Conservation (phyloP, 2,329 filamentous ascomycete genomes). For the Sclerotinia minor region DNA sequence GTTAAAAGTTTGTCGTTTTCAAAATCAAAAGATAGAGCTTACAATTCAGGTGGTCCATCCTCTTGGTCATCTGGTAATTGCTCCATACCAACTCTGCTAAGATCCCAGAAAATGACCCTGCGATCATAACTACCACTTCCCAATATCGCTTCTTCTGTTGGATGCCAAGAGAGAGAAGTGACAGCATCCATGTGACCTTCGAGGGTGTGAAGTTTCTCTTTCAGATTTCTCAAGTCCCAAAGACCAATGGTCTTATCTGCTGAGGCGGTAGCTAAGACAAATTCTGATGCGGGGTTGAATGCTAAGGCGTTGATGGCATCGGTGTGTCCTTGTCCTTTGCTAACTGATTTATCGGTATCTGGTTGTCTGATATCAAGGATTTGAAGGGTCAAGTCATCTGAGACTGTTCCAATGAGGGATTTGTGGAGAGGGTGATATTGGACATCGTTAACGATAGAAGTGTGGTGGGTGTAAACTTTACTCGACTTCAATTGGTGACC, state of each 20-base stretch:
- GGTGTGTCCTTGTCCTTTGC: conserved; percentile 73
- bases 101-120: conserved; percentile 94
- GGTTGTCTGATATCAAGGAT: conserved; percentile 80
- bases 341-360: conserved; percentile 65
- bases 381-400: conserved; percentile 90
- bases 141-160: conserved; percentile 81
- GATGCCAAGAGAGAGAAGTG: conserved; percentile 93
- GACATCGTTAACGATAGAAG: conserved; percentile 91
- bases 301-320: conserved; percentile 96
- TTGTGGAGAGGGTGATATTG: conserved; percentile 88
- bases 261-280: conserved; percentile 86
- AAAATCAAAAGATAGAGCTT: conserved; percentile 45
- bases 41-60: conserved; percentile 93
- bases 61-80: conserved; percentile 93
- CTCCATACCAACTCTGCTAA: conserved; percentile 88
- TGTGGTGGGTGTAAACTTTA: conserved; percentile 82
- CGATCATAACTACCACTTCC: conserved; percentile 92
- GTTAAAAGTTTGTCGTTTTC: conserved; percentile 1
- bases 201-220: conserved; percentile 84
- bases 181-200: conserved; percentile 88
- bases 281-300: conserved; percentile 91
- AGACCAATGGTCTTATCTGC: conserved; percentile 93
- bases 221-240: conserved; percentile 92
- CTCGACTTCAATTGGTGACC: conserved; percentile 70
- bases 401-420: conserved; percentile 86